A percentile compares a stretch with the other conserved stretches of the same genome.
Conservation (phyloP, 2,329 filamentous ascomycete species). For the Cadophora malorum region DNA sequence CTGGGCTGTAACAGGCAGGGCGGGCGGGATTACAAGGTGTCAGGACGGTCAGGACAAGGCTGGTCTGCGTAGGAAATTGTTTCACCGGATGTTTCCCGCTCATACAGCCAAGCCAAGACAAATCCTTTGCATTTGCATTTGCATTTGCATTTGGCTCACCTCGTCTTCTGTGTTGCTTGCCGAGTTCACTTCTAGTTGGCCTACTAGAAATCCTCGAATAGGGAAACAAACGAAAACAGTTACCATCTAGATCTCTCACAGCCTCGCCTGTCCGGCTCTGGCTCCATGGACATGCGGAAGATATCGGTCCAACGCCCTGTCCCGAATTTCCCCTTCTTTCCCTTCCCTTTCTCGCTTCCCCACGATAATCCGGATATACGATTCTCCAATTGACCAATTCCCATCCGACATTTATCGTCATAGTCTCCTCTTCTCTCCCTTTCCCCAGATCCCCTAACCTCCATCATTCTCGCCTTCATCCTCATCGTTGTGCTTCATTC, state of each 20-base stretch:
- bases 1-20: constrained; percentile 26
- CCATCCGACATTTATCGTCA: constrained; percentile 9
- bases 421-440: neutral
- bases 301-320: constrained; percentile 2
- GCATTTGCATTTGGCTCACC: neutral
- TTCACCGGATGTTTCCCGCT: constrained; percentile 2
- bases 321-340: constrained; percentile 2
- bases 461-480: neutral
- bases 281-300: neutral
- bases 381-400: constrained; percentile 1
- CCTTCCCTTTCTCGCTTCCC: neutral
- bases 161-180: neutral
- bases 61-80: neutral
- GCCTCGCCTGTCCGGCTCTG: neutral
- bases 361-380: constrained; percentile 14
- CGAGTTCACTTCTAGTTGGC: neutral
- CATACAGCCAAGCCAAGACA: constrained; percentile 1
- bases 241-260: neutral
- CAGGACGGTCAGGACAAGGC: neutral
- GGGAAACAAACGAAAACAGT: constrained; percentile 6
- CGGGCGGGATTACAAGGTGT: constrained; percentile 18
- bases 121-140: neutral
- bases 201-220: neutral
- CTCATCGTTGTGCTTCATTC: neutral
- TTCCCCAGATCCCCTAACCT: constrained; percentile 1